phyloP scores from a whole-genome alignment of 768 basidiomycete genomes.

The Lactarius pseudohatsudake region DNA sequence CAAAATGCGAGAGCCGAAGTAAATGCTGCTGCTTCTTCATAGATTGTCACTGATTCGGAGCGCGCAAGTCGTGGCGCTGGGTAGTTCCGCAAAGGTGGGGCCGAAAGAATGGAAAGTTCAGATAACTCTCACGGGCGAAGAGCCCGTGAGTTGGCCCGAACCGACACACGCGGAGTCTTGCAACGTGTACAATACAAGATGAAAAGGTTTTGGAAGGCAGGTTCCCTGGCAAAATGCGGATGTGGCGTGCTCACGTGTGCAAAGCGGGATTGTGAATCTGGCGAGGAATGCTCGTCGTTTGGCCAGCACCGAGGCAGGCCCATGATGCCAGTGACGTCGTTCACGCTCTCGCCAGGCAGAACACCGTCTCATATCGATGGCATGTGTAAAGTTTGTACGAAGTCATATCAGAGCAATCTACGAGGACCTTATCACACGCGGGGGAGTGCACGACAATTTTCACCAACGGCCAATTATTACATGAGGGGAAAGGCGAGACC shows the following conservation, averaged over 20 bases:
- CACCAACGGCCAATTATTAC: neutral
- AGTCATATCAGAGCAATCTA: slow-evolving; percentile 25
- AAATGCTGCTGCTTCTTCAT: slow-evolving; percentile 22
- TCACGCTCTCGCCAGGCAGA: slow-evolving; percentile 11
- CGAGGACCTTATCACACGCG: slow-evolving; percentile 15
- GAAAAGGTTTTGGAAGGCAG: slow-evolving; percentile 26
- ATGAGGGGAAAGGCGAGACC: neutral
- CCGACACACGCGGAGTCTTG: slow-evolving; percentile 29
- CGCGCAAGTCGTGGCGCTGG: slow-evolving; percentile 28
- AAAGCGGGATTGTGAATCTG: slow-evolving; percentile 28
- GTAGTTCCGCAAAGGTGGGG: slow-evolving; percentile 6
- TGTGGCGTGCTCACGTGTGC: slow-evolving; percentile 30
- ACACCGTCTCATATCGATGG: slow-evolving; percentile 25
- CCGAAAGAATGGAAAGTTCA: slow-evolving; percentile 22
- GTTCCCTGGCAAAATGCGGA: slow-evolving; percentile 28
- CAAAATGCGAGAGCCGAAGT: slow-evolving; percentile 17
- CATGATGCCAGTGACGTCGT: slow-evolving; percentile 28
- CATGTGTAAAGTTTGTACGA: slow-evolving; percentile 12
- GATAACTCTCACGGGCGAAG: slow-evolving; percentile 21
- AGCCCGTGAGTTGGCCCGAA: slow-evolving; percentile 25
- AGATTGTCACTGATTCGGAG: slow-evolving; percentile 30
- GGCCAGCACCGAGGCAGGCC: slow-evolving; percentile 27
- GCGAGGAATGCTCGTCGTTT: slow-evolving; percentile 29
- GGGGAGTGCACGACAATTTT: slow-evolving; percentile 21
- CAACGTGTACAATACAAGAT: slow-evolving; percentile 25